Base-by-base conservation (phyloP, 805 yeast genomes). In the Candida methanosorbosa region DNA sequence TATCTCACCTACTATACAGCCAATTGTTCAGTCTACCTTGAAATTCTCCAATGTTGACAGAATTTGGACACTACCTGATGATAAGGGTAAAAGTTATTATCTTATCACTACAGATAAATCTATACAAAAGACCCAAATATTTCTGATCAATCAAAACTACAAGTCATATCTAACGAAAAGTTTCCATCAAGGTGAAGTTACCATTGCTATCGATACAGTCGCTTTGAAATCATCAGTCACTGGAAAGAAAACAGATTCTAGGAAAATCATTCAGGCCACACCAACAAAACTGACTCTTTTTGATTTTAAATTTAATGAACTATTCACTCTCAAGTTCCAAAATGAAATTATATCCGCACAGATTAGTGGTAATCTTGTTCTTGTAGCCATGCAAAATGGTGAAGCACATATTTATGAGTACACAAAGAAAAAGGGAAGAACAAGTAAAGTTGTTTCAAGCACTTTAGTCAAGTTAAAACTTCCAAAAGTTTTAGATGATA, bases 231-330 rank as follows among this genome's bases (percentile, higher is more conserved):
- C 9, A 9, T 26, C 27, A 4, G 39, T 50, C 6, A 18, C 38
- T 9, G 27, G 44, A 2, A 32, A 32, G 3, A 53, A 56, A 18
- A 71, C 77, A 7, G n/a, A n/a, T n/a, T n/a, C n/a, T n/a, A 68
- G 72, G 26, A 68, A 74, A 44, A 75, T 85, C 25, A 70, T 86
- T 14, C 96, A 87, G 52, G 75, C 85, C 2, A 78, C 92, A 1
- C 73, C 81, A 0, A 70, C 72, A 26, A 76, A 74, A 34, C 67
- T 86, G 21, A 66, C 70, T 21, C 50, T 84, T 3, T 85, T 75
- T 53, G 78, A 79, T 45, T 65, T 73, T 37, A 68, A 69, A 32
- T 80, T 85, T 53, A 70, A 70, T 37, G 65, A 68, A 36, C 45
- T 72, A 9, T 61, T 70, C 7, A 66, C 75, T 3, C 57, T 76